phyloP scores from a whole-genome alignment of 2,329 filamentous ascomycete species.

The Periconia digitata region DNA sequence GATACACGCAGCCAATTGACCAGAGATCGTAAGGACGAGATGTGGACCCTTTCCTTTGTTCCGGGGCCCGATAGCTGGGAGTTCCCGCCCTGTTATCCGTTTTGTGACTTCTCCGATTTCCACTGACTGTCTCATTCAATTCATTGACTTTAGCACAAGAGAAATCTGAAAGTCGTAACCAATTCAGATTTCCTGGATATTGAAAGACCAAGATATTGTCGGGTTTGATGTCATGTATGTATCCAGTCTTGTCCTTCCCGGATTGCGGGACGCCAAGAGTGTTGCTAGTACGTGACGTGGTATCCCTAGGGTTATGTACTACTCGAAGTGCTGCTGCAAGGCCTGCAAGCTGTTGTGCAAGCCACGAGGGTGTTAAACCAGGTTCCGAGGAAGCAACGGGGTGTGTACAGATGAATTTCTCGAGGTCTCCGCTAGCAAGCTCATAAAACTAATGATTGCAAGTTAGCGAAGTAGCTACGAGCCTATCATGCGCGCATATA shows the following conservation, averaged over 20 bases:
- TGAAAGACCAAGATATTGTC: conserved; percentile 44
- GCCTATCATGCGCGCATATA: background rate
- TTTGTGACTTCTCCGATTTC: conserved; percentile 6
- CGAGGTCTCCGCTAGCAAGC: conserved; percentile 8
- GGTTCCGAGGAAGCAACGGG: background rate
- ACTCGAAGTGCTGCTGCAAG: conserved; percentile 8
- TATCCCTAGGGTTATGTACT: conserved; percentile 8
- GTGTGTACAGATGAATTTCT: conserved; percentile 7
- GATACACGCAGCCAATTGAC: conserved; percentile 35
- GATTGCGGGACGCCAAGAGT: conserved; percentile 2
- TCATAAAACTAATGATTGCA: conserved; percentile 5
- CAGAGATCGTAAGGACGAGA: conserved; percentile 39
- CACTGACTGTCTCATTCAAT: conserved; percentile 5
- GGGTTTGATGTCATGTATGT: conserved; percentile 46
- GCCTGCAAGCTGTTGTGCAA: conserved; percentile 8
- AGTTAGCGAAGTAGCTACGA: background rate
- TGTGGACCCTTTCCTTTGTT: conserved; percentile 1
- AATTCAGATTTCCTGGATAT: background rate
- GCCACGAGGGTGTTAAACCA: conserved; percentile 1
- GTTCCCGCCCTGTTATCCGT: conserved; percentile 6
- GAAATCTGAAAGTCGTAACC: conserved; percentile 10
- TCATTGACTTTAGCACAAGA: conserved; percentile 10
- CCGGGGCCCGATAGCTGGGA: conserved; percentile 10
- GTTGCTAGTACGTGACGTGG: background rate
- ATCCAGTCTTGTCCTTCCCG: conserved; percentile 4